These are phyloP conservation scores for Coccomyxa sp. DNA, from an alignment of 139 green algal species.

Conservation along the genomic window DNA sequence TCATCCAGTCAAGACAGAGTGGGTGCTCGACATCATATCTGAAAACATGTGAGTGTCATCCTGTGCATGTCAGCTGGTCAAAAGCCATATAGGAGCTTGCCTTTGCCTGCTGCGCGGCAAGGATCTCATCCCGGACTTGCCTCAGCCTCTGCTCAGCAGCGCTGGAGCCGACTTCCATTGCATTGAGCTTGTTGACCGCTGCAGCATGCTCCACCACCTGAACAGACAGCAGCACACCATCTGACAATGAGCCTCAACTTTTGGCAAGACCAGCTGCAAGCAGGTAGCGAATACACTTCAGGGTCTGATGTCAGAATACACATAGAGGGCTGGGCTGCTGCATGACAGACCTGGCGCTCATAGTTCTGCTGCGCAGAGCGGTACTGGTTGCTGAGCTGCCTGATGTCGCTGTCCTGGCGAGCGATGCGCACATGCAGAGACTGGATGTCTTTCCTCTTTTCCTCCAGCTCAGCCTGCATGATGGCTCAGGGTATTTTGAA, in stretches of 20 bases:
- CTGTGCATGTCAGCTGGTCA: neutral
- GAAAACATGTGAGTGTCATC: neutral
- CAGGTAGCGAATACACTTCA: too few relatives aligned
- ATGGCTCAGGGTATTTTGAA: too few relatives aligned
- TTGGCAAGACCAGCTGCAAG: too few relatives aligned
- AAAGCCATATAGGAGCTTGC: neutral
- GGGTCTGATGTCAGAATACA: too few relatives aligned
- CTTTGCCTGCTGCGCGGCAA: neutral
- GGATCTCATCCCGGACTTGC: neutral
- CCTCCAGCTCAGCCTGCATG: neutral
- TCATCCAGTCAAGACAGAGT: too few relatives aligned
- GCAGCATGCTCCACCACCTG: conserved; percentile 11
- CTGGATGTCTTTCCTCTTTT: neutral
- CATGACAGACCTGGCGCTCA: too few relatives aligned
- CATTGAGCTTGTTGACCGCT: conserved; percentile 16
- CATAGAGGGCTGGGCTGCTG: too few relatives aligned
- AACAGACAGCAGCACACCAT: neutral
- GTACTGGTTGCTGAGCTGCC: neutral
- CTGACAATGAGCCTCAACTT: too few relatives aligned
- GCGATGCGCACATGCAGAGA: neutral
- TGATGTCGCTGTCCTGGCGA: neutral
- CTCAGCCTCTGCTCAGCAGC: neutral
- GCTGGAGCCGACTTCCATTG: neutral
- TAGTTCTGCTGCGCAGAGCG: neutral
- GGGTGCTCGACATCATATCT: neutral